Evolutionary conservation across 768 basidiomycete species (phyloP).

Genomic region (Pleurotus sapidus): DNA sequence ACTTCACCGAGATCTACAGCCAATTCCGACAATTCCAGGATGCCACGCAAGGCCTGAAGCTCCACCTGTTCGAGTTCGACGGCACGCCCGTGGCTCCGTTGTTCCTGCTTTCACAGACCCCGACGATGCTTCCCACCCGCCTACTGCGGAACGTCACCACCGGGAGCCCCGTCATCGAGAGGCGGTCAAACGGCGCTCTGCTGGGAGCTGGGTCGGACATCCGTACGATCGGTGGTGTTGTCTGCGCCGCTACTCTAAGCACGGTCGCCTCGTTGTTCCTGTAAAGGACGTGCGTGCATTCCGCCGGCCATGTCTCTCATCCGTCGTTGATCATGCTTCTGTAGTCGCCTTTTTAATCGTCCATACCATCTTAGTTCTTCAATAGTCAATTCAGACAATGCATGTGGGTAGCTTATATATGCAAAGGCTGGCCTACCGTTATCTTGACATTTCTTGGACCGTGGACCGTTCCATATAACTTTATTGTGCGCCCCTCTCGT

Average conservation of each 20-base stretch:
- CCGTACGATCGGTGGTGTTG: conserved; percentile 1
- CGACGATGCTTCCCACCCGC: conserved; percentile 85
- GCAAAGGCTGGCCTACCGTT: background rate
- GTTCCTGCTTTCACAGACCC: conserved; percentile 63
- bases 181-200: conserved; percentile 19
- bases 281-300: background rate
- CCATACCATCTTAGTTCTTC: background rate
- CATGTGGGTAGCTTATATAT: background rate
- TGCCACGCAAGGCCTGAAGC: conserved; percentile 52
- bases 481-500: background rate
- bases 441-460: background rate
- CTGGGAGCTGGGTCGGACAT: background rate
- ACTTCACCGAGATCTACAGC: conserved; percentile 63
- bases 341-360: background rate
- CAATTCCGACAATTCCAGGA: conserved; percentile 78
- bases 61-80: conserved; percentile 79
- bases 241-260: conserved; percentile 22
- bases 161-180: conserved; percentile 17
- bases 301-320: background rate
- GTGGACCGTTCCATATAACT: conserved; percentile 2
- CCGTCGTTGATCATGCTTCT: background rate
- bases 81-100: conserved; percentile 73
- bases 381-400: background rate
- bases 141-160: conserved; percentile 50
- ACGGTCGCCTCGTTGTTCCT: conserved; percentile 18